Evolutionary conservation across 306 rosid genomes (phyloP), one percentile per base, ranked within the genome.

Genomic region (Citrullus amarus): DNA sequence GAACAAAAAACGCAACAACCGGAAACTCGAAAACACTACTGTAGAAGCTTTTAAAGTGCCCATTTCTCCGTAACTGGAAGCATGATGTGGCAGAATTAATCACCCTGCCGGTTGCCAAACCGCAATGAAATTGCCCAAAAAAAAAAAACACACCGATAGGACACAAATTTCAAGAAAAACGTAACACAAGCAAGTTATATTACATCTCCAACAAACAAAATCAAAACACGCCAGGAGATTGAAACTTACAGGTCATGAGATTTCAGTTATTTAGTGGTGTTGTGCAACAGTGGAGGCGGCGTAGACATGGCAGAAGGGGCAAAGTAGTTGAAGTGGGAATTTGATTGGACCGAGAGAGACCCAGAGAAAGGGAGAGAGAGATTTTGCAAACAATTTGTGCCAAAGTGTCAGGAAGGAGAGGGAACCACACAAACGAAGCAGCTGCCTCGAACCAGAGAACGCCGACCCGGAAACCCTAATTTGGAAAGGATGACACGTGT

Each of bases 281-380:
- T 3, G 20, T 53, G 67, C 62, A 15, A 4, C 75, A 63, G 80
- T 59, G 28, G 84, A 51, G 86, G 89, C 89, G 91, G 96, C 88
- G 82, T 60, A 61, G 44, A 82, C 63, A 32, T 46, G 87, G 86
- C 89, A 90, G n/a, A 34, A 36, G 25, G 92, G 89, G 94, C 89
- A 85, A 83, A 70, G 86, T 75, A 79, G 87, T 79, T 84, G 84
- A 89, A 90, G 84, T 83, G 82, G 86, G 41, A 76, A 76, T 32
- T 76, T 38, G 67, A 76, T 54, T 36, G 67, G 65, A 46, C 76
- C 50, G 82, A 72, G 79, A 56, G 41, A 71, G 58, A 71, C 9
- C 46, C 57, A 22, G 43, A 72, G 41, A 48, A 17, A 22, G 77
- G 16, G 60, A 25, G 56, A 68, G 79, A n/a, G 20, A 56, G 68